Percentiles rank a stretch among this genome's conserved stretches.
Evolutionary conservation across 169 alveolate species (phyloP).

Genomic region (Plasmodium gaboni): DNA sequence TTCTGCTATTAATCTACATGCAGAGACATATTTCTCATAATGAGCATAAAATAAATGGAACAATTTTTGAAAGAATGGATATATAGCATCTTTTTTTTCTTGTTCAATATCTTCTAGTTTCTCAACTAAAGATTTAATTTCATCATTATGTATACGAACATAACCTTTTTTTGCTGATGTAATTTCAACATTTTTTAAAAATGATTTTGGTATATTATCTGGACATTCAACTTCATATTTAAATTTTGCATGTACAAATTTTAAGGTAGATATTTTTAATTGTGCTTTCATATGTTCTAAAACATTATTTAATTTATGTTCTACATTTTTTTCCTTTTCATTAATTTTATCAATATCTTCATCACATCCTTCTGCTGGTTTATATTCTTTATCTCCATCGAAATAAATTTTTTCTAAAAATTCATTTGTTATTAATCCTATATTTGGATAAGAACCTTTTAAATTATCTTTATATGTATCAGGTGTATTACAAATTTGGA

Average conservation of each 20-base stretch:
- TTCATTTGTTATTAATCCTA: conserved; percentile 74
- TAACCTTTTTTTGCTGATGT: conserved; percentile 95
- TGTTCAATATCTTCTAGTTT: conserved; percentile 92
- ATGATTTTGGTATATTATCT: conserved; percentile 84
- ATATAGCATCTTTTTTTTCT: conserved; percentile 87
- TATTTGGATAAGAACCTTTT: conserved; percentile 80
- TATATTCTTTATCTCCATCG: conserved; percentile 79
- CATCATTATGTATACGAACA: conserved; percentile 87
- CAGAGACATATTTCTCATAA: conserved; percentile 74
- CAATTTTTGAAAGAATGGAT: conserved; percentile 86
- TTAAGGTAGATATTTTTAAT: conserved; percentile 59
- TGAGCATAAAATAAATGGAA: conserved; percentile 87
- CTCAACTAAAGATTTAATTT: conserved; percentile 80
- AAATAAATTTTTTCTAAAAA: conserved; percentile 77
- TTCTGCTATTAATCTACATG: conserved; percentile 87
- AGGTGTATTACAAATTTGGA: conserved; percentile 66
- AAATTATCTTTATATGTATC: conserved; percentile 22
- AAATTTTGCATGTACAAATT: conserved; percentile 89
- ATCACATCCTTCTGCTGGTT: conserved; percentile 81
- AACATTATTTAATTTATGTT: conserved; percentile 55
- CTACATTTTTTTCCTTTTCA: conserved; percentile 36
- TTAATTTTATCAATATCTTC: conserved; percentile 68
- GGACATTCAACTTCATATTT: conserved; percentile 93
- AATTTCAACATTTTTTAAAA: conserved; percentile 88
- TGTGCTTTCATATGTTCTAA: conserved; percentile 48